Evolutionary conservation across 129 eudicot genomes (phyloP).

Genomic region (Scalesia atractyloides): DNA sequence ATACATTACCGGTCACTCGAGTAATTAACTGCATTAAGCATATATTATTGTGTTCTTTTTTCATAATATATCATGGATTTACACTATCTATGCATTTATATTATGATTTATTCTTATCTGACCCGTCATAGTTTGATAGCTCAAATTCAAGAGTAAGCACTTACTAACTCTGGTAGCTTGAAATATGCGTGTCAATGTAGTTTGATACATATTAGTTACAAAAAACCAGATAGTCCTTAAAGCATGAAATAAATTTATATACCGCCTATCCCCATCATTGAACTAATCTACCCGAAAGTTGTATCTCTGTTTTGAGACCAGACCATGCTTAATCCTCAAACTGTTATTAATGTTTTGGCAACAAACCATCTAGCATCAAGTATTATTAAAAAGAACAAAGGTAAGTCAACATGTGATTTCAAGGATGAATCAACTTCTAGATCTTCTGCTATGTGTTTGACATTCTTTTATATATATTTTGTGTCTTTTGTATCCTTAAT

Average conservation of each 20-base stretch:
- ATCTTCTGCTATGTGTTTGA: constrained; percentile 6
- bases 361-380: neutral
- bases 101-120: neutral
- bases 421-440: constrained; percentile 6
- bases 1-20: constrained; percentile 4
- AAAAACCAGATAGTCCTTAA: neutral
- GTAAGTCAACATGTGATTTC: neutral
- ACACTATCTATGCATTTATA: neutral
- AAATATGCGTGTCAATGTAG: constrained; percentile 18
- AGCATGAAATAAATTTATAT: constrained; percentile 15
- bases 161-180: constrained; percentile 10
- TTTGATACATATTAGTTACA: neutral
- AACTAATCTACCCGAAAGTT: constrained; percentile 1
- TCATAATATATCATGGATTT: neutral
- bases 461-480: constrained; percentile 3
- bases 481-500: neutral
- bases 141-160: constrained; percentile 11
- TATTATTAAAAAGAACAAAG: neutral
- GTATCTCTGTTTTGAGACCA: neutral
- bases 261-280: neutral
- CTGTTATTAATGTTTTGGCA: neutral
- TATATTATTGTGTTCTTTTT: neutral
- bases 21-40: constrained; percentile 10
- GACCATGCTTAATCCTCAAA: constrained; percentile 8
- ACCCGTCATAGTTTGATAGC: neutral